Conservation (phyloP, 371 early-diverging fungal species). For the Mortierella polycephala region DNA sequence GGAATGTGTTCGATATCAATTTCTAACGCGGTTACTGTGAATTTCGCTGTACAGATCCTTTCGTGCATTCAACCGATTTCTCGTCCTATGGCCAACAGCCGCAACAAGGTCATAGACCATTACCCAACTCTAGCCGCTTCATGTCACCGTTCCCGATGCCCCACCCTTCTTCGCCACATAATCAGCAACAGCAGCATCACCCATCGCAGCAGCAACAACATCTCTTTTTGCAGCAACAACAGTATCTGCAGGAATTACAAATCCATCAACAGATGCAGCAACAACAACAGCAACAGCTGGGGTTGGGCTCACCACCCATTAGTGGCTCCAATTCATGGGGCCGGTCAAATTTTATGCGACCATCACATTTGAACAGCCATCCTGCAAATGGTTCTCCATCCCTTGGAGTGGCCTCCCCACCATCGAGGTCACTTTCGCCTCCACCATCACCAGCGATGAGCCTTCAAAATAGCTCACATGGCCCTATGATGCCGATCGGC, state of each 20-base stretch:
- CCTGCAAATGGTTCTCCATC: neutral
- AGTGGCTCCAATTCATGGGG: conserved; percentile 46
- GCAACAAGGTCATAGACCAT: conserved; percentile 28
- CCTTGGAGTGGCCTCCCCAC: conserved; percentile 25
- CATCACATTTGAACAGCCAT: conserved; percentile 23
- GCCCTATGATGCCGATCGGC: conserved; percentile 32
- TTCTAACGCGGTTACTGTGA: neutral
- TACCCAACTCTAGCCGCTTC: conserved; percentile 30
- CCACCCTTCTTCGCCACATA: conserved; percentile 22
- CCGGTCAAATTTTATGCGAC: conserved; percentile 31
- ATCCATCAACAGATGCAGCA: conserved; percentile 26
- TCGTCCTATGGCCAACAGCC: conserved; percentile 30
- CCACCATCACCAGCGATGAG: conserved; percentile 25
- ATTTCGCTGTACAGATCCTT: conserved; percentile 22
- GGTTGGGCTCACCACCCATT: conserved; percentile 38
- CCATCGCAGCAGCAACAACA: conserved; percentile 28
- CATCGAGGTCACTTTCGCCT: conserved; percentile 30
- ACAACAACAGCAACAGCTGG: conserved; percentile 35
- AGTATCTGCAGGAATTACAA: conserved; percentile 23
- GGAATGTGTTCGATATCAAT: no score
- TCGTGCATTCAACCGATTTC: conserved; percentile 35
- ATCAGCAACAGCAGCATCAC: conserved; percentile 25
- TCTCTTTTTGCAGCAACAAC: conserved; percentile 23
- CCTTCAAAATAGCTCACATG: conserved; percentile 26
- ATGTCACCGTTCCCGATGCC: conserved; percentile 45